phyloP scores from a whole-genome alignment of 192 early-diverging fungal genomes.

The Jimgerdemannia lactiflua region DNA sequence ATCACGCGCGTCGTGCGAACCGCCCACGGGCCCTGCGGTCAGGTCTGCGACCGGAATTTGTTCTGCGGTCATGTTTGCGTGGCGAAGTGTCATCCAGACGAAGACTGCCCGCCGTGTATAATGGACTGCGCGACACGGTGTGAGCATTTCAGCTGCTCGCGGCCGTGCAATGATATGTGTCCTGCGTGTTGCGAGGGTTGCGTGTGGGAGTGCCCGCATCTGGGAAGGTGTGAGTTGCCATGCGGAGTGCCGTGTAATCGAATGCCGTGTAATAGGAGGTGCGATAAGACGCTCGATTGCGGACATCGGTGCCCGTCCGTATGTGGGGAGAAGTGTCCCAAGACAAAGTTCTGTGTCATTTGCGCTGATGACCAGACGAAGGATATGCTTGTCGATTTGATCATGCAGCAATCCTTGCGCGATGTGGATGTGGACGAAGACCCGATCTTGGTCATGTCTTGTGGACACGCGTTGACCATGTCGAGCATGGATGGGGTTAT shows the following conservation, averaged over 20 bases:
- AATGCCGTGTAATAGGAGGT: constrained; percentile 55
- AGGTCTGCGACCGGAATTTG: constrained; percentile 26
- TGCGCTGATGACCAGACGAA: constrained; percentile 25
- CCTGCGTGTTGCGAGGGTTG: constrained; percentile 42
- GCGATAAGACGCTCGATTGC: constrained; percentile 38
- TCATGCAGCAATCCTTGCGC: constrained; percentile 24
- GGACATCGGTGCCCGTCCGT: constrained; percentile 44
- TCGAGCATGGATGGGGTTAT: constrained; percentile 47
- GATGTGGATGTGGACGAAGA: constrained; percentile 41
- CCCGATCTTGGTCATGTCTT: constrained; percentile 42
- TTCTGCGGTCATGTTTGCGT: constrained; percentile 32
- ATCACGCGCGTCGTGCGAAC: constrained; percentile 4
- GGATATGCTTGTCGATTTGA: constrained; percentile 24
- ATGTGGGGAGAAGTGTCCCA: constrained; percentile 43
- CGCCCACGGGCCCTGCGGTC: constrained; percentile 30
- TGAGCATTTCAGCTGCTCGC: constrained; percentile 33
- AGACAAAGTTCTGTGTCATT: constrained; percentile 24
- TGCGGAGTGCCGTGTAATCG: constrained; percentile 57
- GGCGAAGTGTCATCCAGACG: constrained; percentile 9
- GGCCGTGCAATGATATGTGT: constrained; percentile 35
- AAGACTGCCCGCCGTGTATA: constrained; percentile 41
- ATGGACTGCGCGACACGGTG: constrained; percentile 36
- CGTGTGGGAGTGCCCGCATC: constrained; percentile 50
- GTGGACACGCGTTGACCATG: constrained; percentile 53
- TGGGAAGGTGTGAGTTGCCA: constrained; percentile 38